Evolutionary conservation across 371 early-diverging fungal species (phyloP), one percentile per base, ranked within the genome.

Genomic region (Coemansia sp.): DNA sequence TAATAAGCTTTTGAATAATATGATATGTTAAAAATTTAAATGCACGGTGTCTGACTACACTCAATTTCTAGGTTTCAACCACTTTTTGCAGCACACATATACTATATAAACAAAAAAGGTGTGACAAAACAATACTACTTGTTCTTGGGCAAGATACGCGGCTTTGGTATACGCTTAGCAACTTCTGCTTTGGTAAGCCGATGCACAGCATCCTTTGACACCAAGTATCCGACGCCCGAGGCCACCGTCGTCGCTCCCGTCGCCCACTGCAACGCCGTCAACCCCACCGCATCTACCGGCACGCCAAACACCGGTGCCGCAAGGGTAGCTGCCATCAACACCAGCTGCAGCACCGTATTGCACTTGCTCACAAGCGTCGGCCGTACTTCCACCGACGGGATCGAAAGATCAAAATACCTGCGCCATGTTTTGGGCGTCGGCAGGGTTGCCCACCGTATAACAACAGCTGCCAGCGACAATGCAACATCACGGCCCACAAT

Each of bases 291-390:
- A 7, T 69, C 64, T 1, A 57, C 72, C 0, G 85, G 69, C 12
- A 86, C 75, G 0, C 86, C 88, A 66, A 85, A 80, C 7, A 88
- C 84, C 0, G 93, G 89, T 4, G 87, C 83, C 6, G 90, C 82
- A 26, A 97, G 80, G 2, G 94, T 90, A 1, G 85, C 68, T 0
- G 87, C 90, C 87, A 98, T 92, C 14, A 96, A 86, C 4, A 75
- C 71, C 50, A 96, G 81, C 77, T 97, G 98, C 9, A 96, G 77
- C n/a, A 87, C 89, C 4, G 98, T 97, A 69, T 97, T 97, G 65
- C 85, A 87, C 75, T 96, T 97, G 82, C 94, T 93, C 52, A 96
- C 90, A 62, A 82, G 72, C 0, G 94, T 94, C 8, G 98, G 96
- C 9, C 82, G 83, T 6, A 97, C 94, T 79, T 96, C 94, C 1